phyloP scores from a whole-genome alignment of 306 rosid genomes.

The Cicer yamashitae region DNA sequence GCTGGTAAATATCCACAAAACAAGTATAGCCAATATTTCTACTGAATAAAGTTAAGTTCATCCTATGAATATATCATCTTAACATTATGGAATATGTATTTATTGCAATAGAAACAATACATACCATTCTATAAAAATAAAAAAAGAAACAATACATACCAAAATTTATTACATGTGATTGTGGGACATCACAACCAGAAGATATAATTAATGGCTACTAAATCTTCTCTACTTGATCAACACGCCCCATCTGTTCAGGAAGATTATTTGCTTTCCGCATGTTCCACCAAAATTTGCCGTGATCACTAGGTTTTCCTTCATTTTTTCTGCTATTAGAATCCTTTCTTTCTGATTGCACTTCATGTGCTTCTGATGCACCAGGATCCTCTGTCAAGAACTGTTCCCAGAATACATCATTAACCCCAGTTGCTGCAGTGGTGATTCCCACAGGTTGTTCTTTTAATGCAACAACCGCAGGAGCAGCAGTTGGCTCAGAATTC shows the following conservation, averaged over 20 bases:
- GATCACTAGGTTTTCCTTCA: constrained; percentile 63
- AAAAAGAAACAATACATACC: constrained; percentile 49
- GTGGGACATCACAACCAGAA: constrained; percentile 54
- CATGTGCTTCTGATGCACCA: constrained; percentile 79
- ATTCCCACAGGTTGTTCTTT: constrained; percentile 56
- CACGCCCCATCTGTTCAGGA: constrained; percentile 81
- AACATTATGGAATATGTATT: constrained; percentile 35
- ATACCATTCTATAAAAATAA: constrained; percentile 43
- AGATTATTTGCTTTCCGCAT: constrained; percentile 65
- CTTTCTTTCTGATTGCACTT: constrained; percentile 72
- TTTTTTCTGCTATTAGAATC: constrained; percentile 56
- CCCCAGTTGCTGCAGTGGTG: constrained; percentile 59
- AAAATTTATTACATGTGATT: constrained; percentile 52
- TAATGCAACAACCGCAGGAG: constrained; percentile 54
- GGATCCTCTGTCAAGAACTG: constrained; percentile 98
- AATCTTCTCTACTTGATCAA: constrained; percentile 77
- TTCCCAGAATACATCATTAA: constrained; percentile 92
- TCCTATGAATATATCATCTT: background rate
- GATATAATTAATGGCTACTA: constrained; percentile 50
- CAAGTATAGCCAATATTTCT: background rate
- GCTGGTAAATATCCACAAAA: background rate
- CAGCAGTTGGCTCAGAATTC: constrained; percentile 73
- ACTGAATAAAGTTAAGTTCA: constrained; percentile 6
- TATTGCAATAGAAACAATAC: constrained; percentile 33
- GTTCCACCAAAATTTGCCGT: constrained; percentile 71